phyloP scores from a whole-genome alignment of 495 filamentous ascomycete species.

The Astrothelium macrocarpum region DNA sequence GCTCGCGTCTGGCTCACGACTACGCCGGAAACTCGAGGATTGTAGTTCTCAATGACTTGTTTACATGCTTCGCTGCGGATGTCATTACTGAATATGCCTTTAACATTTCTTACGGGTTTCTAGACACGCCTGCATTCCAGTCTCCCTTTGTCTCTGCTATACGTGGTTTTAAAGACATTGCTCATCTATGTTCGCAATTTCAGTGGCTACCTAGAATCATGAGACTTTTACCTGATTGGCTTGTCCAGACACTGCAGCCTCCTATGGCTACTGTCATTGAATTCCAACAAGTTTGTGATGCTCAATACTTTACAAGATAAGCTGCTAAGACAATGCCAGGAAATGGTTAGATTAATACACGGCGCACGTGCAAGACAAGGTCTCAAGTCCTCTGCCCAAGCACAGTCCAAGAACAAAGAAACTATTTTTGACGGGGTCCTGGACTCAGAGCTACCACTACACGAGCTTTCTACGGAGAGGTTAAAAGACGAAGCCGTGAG shows the following conservation, averaged over 20 bases:
- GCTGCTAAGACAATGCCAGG: neutral
- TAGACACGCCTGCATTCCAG: neutral
- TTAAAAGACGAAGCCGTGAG: conserved; percentile 19
- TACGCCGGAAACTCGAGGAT: neutral
- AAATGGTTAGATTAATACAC: neutral
- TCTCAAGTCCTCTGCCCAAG: neutral
- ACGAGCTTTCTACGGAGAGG: conserved; percentile 14
- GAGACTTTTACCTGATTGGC: neutral
- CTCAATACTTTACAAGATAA: neutral
- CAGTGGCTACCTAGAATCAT: neutral
- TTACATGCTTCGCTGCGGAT: conserved; percentile 34
- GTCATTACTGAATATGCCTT: conserved; percentile 34
- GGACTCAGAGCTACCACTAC: neutral
- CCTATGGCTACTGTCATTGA: neutral
- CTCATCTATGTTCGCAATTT: neutral
- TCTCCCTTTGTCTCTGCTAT: neutral
- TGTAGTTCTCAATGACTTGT: conserved; percentile 33
- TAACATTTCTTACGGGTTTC: neutral
- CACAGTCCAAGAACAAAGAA: neutral
- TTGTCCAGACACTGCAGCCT: neutral
- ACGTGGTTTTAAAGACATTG: neutral
- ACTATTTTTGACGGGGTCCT: conserved; percentile 3
- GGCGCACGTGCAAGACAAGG: neutral
- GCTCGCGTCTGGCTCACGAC: conserved; percentile 22
- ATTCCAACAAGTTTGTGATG: neutral